Evolutionary conservation across 2,329 filamentous ascomycete genomes (phyloP).

Genomic region (Aspergillus pseudoglaucus): DNA sequence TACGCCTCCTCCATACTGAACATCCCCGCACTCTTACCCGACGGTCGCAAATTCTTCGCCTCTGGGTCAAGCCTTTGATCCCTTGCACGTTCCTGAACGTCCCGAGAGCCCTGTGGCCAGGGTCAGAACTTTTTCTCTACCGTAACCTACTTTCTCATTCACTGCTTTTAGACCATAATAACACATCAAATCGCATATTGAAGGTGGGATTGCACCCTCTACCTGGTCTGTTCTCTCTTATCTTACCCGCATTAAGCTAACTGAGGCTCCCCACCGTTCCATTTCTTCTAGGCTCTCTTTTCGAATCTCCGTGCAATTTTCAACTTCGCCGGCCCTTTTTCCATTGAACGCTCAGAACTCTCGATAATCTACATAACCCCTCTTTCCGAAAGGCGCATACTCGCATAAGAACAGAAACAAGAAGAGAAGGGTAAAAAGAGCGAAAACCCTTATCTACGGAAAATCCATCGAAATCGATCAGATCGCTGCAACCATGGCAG

Average conservation of each 20-base stretch:
- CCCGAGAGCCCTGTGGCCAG: slow-evolving; percentile 5
- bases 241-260: slow-evolving; percentile 10
- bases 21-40: slow-evolving; percentile 6
- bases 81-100: neutral
- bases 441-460: no score
- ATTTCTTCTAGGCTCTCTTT: slow-evolving; percentile 4
- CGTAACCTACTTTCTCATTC: neutral
- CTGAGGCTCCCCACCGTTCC: slow-evolving; percentile 6
- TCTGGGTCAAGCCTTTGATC: neutral
- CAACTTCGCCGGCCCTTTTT: slow-evolving; percentile 3
- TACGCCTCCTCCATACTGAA: neutral
- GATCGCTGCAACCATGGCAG: slow-evolving; percentile 20
- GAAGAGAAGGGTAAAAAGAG: no score
- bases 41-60: slow-evolving; percentile 13
- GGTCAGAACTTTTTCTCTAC: neutral
- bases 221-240: slow-evolving; percentile 4
- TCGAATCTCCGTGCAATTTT: slow-evolving; percentile 5
- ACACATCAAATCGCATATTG: neutral
- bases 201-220: neutral
- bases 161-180: neutral
- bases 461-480: neutral
- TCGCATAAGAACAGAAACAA: no score
- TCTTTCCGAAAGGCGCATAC: no score
- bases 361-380: no score
- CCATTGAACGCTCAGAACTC: neutral